Base-by-base conservation (phyloP, 2,329 filamentous ascomycete genomes). In the Neofusicoccum sp. region DNA sequence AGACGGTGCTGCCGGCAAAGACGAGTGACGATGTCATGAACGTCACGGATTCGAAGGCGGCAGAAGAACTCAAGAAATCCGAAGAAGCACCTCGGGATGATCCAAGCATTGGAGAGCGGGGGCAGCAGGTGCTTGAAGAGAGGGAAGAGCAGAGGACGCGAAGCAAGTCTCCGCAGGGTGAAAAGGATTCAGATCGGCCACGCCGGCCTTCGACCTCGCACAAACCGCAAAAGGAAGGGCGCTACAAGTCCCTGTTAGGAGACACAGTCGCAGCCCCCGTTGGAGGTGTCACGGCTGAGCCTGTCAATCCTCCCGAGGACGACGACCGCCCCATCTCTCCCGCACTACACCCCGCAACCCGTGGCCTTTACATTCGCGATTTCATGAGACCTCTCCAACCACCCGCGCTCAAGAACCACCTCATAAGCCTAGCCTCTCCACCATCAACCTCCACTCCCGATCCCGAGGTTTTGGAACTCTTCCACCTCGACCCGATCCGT, bases 321-420 rank as follows among this genome's bases (percentile, higher is more conserved):
- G 73, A 75, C 56, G 73, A 76, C 62, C 69, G 72, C 6, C 69
- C 70, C 34, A 62, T 74, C 33, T 66, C 72, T 4, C 73, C 77
- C 22, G 75, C 79, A 14, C 68, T 78, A 7, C 79, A 82, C 63
- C 70, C 78, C 1, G 74, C 76, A 50, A 82, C 74, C 6, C 65
- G 86, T 36, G 89, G 91, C n/a, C 80, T 97, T 39, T 97, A 96
- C 77, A 93, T 97, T 68, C 88, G 88, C 72, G 88, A 95, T 68
- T 85, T 97, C 56, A 92, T 95, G 85, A 87, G 93, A 56, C 93
- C 93, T 11, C 81, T 97, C 36, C 89, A 92, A 64, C 84, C 87
- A 0, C 79, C 81, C 31, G 81, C 82, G 16, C 84, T 98, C 1
- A 86, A 85, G 69, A 82, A 84, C 1, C 87, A 97, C 71, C 82